Evolutionary conservation across 2,329 filamentous ascomycete genomes (phyloP), one percentile per base, ranked within the genome.

Genomic region (Talaromyces sp.): DNA sequence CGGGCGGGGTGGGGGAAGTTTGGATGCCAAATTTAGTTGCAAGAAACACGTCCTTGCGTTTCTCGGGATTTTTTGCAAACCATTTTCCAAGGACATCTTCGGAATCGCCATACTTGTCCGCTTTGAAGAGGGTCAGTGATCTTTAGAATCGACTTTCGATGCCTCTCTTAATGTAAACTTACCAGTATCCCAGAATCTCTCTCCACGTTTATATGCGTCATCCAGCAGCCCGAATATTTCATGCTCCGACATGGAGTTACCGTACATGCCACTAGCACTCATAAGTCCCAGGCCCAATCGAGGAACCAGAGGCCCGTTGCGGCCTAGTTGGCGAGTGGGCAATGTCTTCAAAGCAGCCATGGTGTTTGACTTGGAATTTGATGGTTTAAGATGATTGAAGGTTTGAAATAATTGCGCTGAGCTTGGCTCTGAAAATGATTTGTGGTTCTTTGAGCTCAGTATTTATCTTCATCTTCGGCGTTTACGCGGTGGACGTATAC

Each of bases 11-110:
- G 7, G 52, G 37, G 1, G 49, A 44, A 13, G 45, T 47, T 35
- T 52, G 58, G 68, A 69, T 53, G 14, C 70, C 80, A 54, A 81
- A 82, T 54, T 83, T 83, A 11, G 79, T 80, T 1, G 77, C 77
- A 1, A 84, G 68, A 61, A 83, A 81, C 55, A 83, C 77, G 41
- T 81, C 65, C 17, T 77, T 58, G 0, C 77, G 70, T 44, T 77
- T 76, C 6, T 70, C 73, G 2, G 72, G 76, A 16, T 70, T 66
- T 44, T 33, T 45, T 0, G 72, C 68, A 60, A 82, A 77, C 77
- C 80, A 82, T 59, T 73, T 74, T 0, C 77, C 77, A 3, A 82
- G 33, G 0, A 82, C 58, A 3, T 77, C 74, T 60, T 83, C 80
- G 49, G 64, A 75, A 47, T 79, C 76, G 7, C 68, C 73, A 47